These are phyloP conservation scores for Umbelopsis isabellina DNA, from an alignment of 192 early-diverging fungal species.

Conservation along the genomic window DNA sequence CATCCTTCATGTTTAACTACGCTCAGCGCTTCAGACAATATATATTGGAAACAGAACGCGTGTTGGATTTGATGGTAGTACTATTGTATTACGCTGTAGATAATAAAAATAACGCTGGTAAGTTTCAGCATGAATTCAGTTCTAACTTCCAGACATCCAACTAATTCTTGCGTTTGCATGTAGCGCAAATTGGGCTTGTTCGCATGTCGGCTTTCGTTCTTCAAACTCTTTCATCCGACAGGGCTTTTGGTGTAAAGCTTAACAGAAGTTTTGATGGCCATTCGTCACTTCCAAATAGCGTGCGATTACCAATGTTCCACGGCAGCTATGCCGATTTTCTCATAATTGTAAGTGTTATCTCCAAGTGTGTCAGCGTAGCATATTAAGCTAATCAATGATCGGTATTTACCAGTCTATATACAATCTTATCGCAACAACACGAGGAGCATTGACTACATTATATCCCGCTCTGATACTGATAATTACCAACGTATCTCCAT, in stretches of 20 bases:
- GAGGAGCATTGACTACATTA: slow-evolving; percentile 62
- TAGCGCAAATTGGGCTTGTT: slow-evolving; percentile 71
- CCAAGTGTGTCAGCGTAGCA: slow-evolving; percentile 13
- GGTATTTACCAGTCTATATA: slow-evolving; percentile 63
- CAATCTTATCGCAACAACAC: slow-evolving; percentile 74
- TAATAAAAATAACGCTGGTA: slow-evolving; percentile 61
- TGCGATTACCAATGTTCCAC: slow-evolving; percentile 63
- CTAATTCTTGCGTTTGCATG: neutral
- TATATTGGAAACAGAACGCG: slow-evolving; percentile 62
- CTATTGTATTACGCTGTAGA: slow-evolving; percentile 68
- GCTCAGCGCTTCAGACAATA: slow-evolving; percentile 65
- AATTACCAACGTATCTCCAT: slow-evolving; percentile 84
- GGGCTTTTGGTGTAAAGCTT: slow-evolving; percentile 64
- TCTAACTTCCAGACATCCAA: neutral
- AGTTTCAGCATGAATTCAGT: neutral
- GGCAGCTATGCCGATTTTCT: slow-evolving; percentile 82
- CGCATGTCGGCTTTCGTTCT: slow-evolving; percentile 75
- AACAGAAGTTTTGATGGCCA: slow-evolving; percentile 67
- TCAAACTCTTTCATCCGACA: slow-evolving; percentile 73
- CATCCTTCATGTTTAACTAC: neutral
- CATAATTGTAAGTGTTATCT: slow-evolving; percentile 62
- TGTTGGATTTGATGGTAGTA: slow-evolving; percentile 62
- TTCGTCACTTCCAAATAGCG: slow-evolving; percentile 57
- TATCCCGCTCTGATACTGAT: slow-evolving; percentile 80
- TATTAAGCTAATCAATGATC: neutral